Evolutionary conservation across 208 protist species (phyloP).

Genomic region (Leishmania tarentolae): DNA sequence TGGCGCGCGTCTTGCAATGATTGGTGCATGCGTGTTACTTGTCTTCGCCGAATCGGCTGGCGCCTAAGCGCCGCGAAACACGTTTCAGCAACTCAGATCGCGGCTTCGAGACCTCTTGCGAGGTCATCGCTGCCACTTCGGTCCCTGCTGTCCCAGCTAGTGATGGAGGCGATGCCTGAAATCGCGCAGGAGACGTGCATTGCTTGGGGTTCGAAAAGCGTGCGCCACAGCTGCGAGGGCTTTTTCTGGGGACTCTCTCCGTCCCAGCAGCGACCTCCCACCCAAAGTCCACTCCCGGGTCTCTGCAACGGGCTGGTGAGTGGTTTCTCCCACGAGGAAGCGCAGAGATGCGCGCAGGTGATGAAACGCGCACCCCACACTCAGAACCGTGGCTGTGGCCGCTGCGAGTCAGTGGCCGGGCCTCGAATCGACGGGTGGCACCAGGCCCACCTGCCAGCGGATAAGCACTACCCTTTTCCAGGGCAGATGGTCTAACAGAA

Average conservation of each 20-base stretch:
- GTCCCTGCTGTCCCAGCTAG: too few species aligned
- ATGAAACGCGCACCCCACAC: not conserved
- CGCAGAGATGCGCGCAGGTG: not conserved
- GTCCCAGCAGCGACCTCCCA: not conserved
- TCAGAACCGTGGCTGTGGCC: not conserved
- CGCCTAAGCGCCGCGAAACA: slow-evolving; percentile 9
- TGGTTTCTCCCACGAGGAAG: not conserved
- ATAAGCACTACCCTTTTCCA: not conserved
- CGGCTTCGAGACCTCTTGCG: slow-evolving; percentile 19
- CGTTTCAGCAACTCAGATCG: slow-evolving; percentile 23
- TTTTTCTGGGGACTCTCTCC: not conserved
- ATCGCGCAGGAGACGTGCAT: not conserved
- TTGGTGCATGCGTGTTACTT: not conserved
- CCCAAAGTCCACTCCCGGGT: not conserved
- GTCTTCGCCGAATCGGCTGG: not conserved
- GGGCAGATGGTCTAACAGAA: not conserved
- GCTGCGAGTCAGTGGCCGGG: not conserved
- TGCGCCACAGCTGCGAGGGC: not conserved
- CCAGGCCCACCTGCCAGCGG: not conserved
- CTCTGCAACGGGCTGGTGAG: not conserved
- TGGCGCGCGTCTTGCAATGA: not conserved
- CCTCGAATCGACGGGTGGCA: not conserved
- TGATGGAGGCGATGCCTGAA: not conserved
- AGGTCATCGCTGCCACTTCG: not conserved
- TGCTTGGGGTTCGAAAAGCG: not conserved